These are phyloP conservation scores for Lunasporangiospora selenospora DNA, from an alignment of 192 early-diverging fungal genomes.

Conservation along the genomic window DNA sequence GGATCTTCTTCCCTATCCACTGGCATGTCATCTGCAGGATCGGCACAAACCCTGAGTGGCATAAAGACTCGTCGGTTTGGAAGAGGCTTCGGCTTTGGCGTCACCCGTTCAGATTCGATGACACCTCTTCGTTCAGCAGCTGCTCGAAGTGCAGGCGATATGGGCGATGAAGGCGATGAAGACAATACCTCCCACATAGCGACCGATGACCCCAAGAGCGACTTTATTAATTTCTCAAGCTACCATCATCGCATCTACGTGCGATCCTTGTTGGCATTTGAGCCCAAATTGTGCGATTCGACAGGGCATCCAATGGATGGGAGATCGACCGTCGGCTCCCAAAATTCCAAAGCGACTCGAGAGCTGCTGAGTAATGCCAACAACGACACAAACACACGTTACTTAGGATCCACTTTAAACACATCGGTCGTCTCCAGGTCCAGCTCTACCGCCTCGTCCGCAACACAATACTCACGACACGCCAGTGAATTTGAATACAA, in stretches of 20 bases:
- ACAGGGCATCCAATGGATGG: slow-evolving; percentile 49
- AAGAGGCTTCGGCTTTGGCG: neutral
- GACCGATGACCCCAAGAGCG: slow-evolving; percentile 12
- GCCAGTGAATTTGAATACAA: slow-evolving; percentile 25
- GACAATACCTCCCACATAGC: neutral
- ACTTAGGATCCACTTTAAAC: slow-evolving; percentile 27
- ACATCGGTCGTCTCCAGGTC: slow-evolving; percentile 27
- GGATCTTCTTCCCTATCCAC: no score
- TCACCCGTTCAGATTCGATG: slow-evolving; percentile 23
- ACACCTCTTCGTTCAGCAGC: slow-evolving; percentile 3
- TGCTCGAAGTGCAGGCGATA: neutral
- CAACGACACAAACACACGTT: slow-evolving; percentile 1
- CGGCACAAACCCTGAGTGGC: neutral
- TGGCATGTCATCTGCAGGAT: slow-evolving; percentile 9
- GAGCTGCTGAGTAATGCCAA: neutral
- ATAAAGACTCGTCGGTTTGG: neutral
- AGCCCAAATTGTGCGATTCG: slow-evolving; percentile 21
- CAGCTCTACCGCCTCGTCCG: slow-evolving; percentile 12
- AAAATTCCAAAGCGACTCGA: slow-evolving; percentile 7
- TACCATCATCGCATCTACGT: slow-evolving; percentile 36
- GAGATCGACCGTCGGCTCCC: slow-evolving; percentile 29
- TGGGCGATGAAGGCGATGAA: no score
- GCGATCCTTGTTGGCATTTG: slow-evolving; percentile 17
- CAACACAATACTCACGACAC: slow-evolving; percentile 12
- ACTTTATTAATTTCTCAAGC: slow-evolving; percentile 35